These are phyloP conservation scores for Plantago elongata DNA, from an alignment of 257 asterid genomes.

Conservation along the genomic window DNA sequence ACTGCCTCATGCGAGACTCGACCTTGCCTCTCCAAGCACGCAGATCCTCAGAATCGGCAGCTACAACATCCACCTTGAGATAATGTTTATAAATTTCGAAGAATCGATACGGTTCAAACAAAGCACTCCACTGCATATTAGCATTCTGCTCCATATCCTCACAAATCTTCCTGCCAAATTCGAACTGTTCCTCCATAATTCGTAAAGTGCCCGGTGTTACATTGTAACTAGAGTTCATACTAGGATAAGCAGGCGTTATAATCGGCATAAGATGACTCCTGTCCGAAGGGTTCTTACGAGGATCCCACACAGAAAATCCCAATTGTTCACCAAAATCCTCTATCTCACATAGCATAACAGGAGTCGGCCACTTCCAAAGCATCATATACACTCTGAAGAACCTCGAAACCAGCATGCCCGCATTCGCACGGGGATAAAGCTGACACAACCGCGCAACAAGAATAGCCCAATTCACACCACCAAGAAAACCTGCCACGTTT, in stretches of 20 bases:
- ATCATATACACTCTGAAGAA: constrained; percentile 78
- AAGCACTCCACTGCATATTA: constrained; percentile 59
- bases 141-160: constrained; percentile 85
- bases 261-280: constrained; percentile 87
- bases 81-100: constrained; percentile 84
- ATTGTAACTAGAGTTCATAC: constrained; percentile 98
- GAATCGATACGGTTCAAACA: constrained; percentile 80
- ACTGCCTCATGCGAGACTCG: constrained; percentile 87
- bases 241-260: constrained; percentile 96
- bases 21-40: constrained; percentile 99
- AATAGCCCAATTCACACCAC: constrained; percentile 96
- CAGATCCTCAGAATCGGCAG: constrained; percentile 76
- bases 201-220: constrained; percentile 91
- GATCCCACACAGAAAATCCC: constrained; percentile 92
- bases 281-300: constrained; percentile 83
- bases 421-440: constrained; percentile 79
- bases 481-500: constrained; percentile 94
- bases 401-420: constrained; percentile 90
- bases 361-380: constrained; percentile 92
- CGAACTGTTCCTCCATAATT: constrained; percentile 84
- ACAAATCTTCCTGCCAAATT: constrained; percentile 60
- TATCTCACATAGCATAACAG: constrained; percentile 83
- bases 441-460: constrained; percentile 94
- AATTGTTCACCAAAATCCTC: constrained; percentile 56
- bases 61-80: constrained; percentile 79